Conservation (phyloP, 306 rosid species). For the Acacia acuminata region DNA sequence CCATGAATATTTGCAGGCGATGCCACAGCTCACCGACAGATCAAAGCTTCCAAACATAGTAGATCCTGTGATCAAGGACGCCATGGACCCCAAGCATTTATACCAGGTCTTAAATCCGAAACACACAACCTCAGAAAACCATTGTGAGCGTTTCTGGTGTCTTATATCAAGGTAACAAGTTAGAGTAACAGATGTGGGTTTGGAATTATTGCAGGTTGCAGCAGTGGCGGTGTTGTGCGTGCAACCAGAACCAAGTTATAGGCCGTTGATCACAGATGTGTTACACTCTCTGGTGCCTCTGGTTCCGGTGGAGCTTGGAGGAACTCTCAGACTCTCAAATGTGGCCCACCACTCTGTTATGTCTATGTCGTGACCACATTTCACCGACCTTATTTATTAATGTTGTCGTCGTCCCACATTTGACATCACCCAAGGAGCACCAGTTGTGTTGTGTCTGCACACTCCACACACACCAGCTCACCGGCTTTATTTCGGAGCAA, state of each 20-base stretch:
- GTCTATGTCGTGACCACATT: neutral
- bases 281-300: slow-evolving; percentile 91
- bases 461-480: neutral
- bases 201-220: slow-evolving; percentile 61
- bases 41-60: slow-evolving; percentile 81
- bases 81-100: slow-evolving; percentile 87
- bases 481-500: neutral
- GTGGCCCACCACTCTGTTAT: slow-evolving; percentile 5
- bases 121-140: neutral
- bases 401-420: neutral
- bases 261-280: slow-evolving; percentile 85
- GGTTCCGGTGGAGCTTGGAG: slow-evolving; percentile 84
- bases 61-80: slow-evolving; percentile 72
- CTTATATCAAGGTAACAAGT: neutral
- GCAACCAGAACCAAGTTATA: slow-evolving; percentile 93
- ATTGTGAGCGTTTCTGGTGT: neutral
- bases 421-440: neutral
- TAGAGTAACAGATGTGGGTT: neutral
- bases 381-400: neutral
- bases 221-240: slow-evolving; percentile 97
- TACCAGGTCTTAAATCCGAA: slow-evolving; percentile 63
- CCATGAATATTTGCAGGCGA: slow-evolving; percentile 64
- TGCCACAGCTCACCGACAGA: slow-evolving; percentile 95
- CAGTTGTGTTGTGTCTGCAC: neutral
- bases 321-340: slow-evolving; percentile 66